Conservation (phyloP, 2,329 filamentous ascomycete genomes). For the Calonectria fujianensis region DNA sequence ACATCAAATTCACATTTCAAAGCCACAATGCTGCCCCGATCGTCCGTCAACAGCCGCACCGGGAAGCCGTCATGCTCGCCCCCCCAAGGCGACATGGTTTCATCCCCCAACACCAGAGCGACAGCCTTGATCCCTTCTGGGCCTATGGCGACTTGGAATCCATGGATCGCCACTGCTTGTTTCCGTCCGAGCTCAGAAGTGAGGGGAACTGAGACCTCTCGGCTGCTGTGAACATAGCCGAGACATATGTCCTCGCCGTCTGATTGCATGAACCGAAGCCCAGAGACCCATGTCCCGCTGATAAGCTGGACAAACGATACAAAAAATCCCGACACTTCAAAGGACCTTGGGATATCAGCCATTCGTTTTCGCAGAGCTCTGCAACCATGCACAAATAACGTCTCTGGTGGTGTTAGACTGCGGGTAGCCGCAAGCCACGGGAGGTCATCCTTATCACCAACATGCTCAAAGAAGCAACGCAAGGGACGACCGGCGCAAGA, state of each 20-base stretch:
- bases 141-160: conserved; percentile 9
- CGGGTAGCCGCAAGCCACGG: conserved; percentile 36
- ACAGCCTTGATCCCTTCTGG: conserved; percentile 11
- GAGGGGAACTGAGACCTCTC: conserved; percentile 28
- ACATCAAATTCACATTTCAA: conserved; percentile 30
- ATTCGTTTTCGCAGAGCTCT: conserved; percentile 31
- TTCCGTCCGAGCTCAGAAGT: background rate
- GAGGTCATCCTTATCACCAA: background rate
- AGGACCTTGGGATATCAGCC: conserved; percentile 2
- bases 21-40: background rate
- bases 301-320: conserved; percentile 29
- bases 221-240: conserved; percentile 23
- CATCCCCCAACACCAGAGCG: conserved; percentile 2
- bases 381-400: conserved; percentile 22
- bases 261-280: conserved; percentile 29
- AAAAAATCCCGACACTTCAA: conserved; percentile 5
- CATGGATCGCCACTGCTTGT: background rate
- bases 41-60: background rate
- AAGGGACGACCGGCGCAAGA: conserved; percentile 30
- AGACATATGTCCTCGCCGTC: conserved; percentile 6
- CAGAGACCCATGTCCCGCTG: conserved; percentile 32
- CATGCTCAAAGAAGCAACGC: conserved; percentile 29
- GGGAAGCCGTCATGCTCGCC: conserved; percentile 14
- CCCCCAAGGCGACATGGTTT: conserved; percentile 1
- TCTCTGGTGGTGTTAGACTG: conserved; percentile 22